These are phyloP conservation scores for Amanita subjunquillea DNA, from an alignment of 768 basidiomycete species.

Conservation along the genomic window DNA sequence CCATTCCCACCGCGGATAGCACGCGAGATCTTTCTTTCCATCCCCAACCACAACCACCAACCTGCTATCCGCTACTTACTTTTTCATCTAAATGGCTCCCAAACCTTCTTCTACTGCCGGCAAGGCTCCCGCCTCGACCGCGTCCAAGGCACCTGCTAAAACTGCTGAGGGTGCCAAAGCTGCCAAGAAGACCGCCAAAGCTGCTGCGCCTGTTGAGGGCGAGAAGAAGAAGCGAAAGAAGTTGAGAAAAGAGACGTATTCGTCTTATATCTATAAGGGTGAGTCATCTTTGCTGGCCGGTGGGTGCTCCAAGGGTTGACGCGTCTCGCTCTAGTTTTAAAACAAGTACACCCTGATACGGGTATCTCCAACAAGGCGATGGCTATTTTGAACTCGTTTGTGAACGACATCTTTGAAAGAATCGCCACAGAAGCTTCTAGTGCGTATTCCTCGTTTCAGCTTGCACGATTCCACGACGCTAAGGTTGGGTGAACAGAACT, in stretches of 20 bases:
- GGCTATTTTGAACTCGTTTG: conserved; percentile 87
- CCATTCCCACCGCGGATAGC: conserved; percentile 8
- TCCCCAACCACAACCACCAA: conserved; percentile 14
- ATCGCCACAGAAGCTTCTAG: conserved; percentile 87
- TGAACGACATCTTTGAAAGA: conserved; percentile 91
- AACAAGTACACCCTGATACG: conserved; percentile 96
- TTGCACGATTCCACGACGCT: neutral
- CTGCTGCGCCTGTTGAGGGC: conserved; percentile 53
- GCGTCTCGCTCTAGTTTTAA: conserved; percentile 50
- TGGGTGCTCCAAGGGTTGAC: neutral
- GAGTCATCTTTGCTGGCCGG: conserved; percentile 3
- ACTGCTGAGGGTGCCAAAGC: conserved; percentile 53
- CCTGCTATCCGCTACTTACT: neutral
- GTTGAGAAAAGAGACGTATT: conserved; percentile 85
- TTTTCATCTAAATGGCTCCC: conserved; percentile 37
- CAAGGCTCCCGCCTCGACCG: conserved; percentile 64
- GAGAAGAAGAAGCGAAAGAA: conserved; percentile 87
- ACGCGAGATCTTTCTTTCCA: conserved; percentile 8
- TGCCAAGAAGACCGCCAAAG: conserved; percentile 72
- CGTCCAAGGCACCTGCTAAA: conserved; percentile 70
- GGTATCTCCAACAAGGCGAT: conserved; percentile 98
- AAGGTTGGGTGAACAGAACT: conserved; percentile 48
- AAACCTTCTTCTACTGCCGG: conserved; percentile 81
- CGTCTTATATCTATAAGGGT: conserved; percentile 91
- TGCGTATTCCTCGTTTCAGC: conserved; percentile 21